Evolutionary conservation across 1,284 basidiomycete species (phyloP), one percentile per base, ranked within the genome.

Genomic region (Leucoagaricus sp.): DNA sequence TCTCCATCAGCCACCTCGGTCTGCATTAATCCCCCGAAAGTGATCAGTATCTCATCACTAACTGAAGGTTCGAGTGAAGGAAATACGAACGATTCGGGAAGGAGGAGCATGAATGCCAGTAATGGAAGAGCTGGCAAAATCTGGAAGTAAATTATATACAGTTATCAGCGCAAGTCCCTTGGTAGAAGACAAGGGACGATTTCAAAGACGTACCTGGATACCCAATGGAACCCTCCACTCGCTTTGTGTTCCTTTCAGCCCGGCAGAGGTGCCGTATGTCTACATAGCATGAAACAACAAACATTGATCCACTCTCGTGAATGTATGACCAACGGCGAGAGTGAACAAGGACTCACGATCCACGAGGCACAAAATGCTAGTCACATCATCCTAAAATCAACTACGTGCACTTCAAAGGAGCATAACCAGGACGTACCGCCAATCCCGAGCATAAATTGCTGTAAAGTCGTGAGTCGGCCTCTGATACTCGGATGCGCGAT

Each of bases 401-500:
- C 12, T 5, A 42, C 21, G 13, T 21, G 6, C 17, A 42, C 21
- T 15, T 9, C 4, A 42, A 42, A 7, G 4, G 17, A 17, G 3
- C 4, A 4, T 21, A 19, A 13, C n/a, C n/a, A n/a, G n/a, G 33
- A 28, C 63, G 3, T 60, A 73, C 73, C 72, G 57, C 75, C 75
- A 53, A 76, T 76, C 28, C 75, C 75, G 4, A 76, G 63, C 75
- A 75, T 76, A 59, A 76, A 75, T 66, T 86, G 83, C 69, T 86
- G 85, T 23, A 86, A 72, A 1, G 84, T 85, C 1, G 82, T 85
- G 38, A 86, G 72, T 29, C 82, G 72, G 17, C 85, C 86, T 26
- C 85, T 76, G 52, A 84, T 84, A 63, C 81, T 81, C 0, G 84
- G 84, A 59, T 85, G 84, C 1, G 84, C 82, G 55, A 87, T 85